These are phyloP conservation scores for Mortierella sp. DNA, from an alignment of 371 early-diverging fungal species.

Conservation along the genomic window DNA sequence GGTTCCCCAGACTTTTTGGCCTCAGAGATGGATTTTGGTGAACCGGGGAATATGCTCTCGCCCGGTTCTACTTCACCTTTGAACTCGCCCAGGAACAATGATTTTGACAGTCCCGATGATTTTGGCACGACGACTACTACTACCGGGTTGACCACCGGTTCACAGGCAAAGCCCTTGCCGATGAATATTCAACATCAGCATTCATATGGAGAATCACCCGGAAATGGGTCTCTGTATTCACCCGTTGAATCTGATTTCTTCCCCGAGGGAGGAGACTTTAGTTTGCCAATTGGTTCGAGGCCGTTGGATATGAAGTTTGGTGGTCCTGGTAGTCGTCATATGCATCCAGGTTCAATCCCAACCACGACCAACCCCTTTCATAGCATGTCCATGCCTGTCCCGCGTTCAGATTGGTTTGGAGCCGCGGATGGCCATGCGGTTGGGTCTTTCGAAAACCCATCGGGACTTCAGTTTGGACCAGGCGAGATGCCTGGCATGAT, in stretches of 20 bases:
- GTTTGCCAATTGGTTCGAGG: slow-evolving; percentile 36
- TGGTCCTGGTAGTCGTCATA: slow-evolving; percentile 21
- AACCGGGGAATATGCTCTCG: slow-evolving; percentile 46
- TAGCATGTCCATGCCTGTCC: slow-evolving; percentile 56
- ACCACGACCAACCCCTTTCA: slow-evolving; percentile 32
- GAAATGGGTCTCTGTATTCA: slow-evolving; percentile 46
- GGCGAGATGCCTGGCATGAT: slow-evolving; percentile 51
- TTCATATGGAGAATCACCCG: slow-evolving; percentile 53
- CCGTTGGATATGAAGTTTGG: slow-evolving; percentile 48
- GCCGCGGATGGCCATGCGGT: slow-evolving; percentile 49
- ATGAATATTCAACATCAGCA: slow-evolving; percentile 38
- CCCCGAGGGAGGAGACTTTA: slow-evolving; percentile 53
- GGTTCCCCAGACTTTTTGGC: slow-evolving; percentile 51
- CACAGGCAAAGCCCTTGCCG: slow-evolving; percentile 29
- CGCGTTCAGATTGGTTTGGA: slow-evolving; percentile 52
- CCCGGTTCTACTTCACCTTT: slow-evolving; percentile 50
- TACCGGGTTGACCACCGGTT: not conserved
- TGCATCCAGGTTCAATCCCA: slow-evolving; percentile 38
- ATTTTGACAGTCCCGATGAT: slow-evolving; percentile 52
- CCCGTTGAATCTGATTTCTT: slow-evolving; percentile 54
- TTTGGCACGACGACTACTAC: slow-evolving; percentile 13
- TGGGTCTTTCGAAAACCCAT: slow-evolving; percentile 47
- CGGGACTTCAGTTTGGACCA: slow-evolving; percentile 43
- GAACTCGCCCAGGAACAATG: slow-evolving; percentile 52
- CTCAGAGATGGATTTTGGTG: slow-evolving; percentile 52